These are phyloP conservation scores for Heterotrichella gracilis DNA, from an alignment of 352 stramenopile genomes.

Conservation along the genomic window DNA sequence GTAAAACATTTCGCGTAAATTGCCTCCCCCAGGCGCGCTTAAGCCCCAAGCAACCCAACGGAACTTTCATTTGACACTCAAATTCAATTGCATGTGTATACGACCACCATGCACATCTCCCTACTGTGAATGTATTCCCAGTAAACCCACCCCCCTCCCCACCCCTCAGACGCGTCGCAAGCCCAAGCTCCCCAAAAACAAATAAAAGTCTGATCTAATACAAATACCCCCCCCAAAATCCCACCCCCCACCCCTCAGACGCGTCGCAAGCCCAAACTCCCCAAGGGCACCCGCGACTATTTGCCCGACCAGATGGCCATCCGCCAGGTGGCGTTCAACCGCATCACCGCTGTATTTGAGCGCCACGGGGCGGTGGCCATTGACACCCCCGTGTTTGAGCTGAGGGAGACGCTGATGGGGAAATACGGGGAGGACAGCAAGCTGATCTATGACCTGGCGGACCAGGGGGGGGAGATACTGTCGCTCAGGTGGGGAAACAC, in stretches of 20 bases:
- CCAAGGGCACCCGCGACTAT: conserved; percentile 74
- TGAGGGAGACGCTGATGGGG: conserved; percentile 85
- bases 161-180: no score
- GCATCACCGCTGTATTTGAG: conserved; percentile 83
- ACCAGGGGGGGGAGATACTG: conserved; percentile 74
- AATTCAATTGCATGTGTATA: no score
- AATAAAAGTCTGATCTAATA: conserved; percentile 70
- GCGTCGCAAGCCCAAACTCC: conserved; percentile 38
- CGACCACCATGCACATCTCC: no score
- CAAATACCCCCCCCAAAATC: no score
- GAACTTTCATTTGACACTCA: no score
- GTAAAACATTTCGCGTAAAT: no score
- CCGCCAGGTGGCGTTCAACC: conserved; percentile 71
- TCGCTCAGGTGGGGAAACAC: no score
- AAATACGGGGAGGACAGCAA: conserved; percentile 97
- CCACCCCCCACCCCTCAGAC: no score
- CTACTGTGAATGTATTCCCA: no score
- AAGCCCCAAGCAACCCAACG: no score
- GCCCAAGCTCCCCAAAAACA: conserved; percentile 48
- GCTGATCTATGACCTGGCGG: conserved; percentile 91
- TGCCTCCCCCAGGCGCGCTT: no score
- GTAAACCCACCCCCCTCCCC: no score
- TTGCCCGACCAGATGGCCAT: conserved; percentile 71
- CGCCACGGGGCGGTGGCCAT: conserved; percentile 85
- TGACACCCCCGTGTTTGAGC: conserved; percentile 79